phyloP scores from a whole-genome alignment of 2,329 filamentous ascomycete genomes.

The Pseudocercospora vitis region DNA sequence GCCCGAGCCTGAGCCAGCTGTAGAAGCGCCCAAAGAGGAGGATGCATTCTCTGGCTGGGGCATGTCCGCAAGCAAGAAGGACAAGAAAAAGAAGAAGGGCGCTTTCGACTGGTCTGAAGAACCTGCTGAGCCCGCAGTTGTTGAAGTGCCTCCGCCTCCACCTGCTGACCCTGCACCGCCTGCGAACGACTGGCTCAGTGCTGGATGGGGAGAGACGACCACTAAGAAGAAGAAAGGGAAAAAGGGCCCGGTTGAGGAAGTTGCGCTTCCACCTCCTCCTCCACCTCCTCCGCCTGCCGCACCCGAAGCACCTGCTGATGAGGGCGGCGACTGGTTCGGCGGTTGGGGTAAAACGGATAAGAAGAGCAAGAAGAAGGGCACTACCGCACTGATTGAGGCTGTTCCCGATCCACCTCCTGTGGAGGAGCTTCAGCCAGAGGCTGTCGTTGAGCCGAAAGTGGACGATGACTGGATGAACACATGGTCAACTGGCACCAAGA shows the following conservation, averaged over 20 bases:
- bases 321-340: constrained; percentile 53
- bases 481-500: constrained; percentile 58
- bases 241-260: constrained; percentile 31
- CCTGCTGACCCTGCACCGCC: constrained; percentile 36
- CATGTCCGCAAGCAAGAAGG: constrained; percentile 30
- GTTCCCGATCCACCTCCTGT: constrained; percentile 23
- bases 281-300: constrained; percentile 29
- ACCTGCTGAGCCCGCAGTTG: constrained; percentile 20
- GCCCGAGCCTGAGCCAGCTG: constrained; percentile 25
- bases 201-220: constrained; percentile 32
- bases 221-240: constrained; percentile 34
- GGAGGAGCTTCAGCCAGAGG: constrained; percentile 42
- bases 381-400: constrained; percentile 19
- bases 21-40: constrained; percentile 25
- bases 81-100: constrained; percentile 45
- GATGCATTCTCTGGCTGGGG: constrained; percentile 28
- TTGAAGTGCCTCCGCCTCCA: constrained; percentile 30
- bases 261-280: constrained; percentile 24
- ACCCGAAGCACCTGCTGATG: constrained; percentile 41
- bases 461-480: constrained; percentile 54
- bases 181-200: constrained; percentile 33
- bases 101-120: constrained; percentile 39
- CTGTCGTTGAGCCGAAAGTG: constrained; percentile 51
- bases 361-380: constrained; percentile 46
- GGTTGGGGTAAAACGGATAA: constrained; percentile 55